Base-by-base conservation (phyloP, 164 flowering plant species). In the Brasenia schreberi region DNA sequence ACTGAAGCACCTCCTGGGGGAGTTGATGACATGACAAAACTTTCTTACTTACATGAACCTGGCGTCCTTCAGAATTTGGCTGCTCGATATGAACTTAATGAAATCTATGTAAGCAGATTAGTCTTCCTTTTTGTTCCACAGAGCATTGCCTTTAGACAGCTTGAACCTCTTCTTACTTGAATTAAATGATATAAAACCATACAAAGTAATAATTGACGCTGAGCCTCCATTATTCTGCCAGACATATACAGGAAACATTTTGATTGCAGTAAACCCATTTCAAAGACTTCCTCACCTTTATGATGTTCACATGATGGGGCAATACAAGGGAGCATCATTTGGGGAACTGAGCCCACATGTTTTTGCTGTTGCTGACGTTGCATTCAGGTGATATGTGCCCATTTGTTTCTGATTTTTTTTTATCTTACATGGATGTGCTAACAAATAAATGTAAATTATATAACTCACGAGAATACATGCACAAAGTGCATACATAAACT, bases 281-380 rank as follows among this genome's bases (percentile, higher is more conserved):
- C 99, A 92, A 90, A 85, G 97, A 73, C 76, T 95, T 65, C 99
- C 99, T 18, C 99, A 95, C 81, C 79, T 95, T 3, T 95, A 95
- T 83, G 99, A 89, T 75, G 87, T 88, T 23, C 97, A 95, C 78
- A 95, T 95, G 99, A 95, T 95, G 99, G 83, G 87, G 67, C 99
- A 95, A 76, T 95, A 95, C 66, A 95, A 92, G 77, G 99, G 97
- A 77, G 97, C 97, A 63, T 76, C 73, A 69, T 83, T 95, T 74
- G 99, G 99, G 52, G 99, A 95, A 79, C 84, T 95, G 63, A 95
- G 99, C 70, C 99, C 99, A 64, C 99, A 95, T 83, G 97, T 95
- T 73, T 95, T 95, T 83, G 99, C 97, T 17, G 83, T 92, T 71
- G 99, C 96, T 65, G 99, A 95, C 72, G 96, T 86, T 76, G 90